These are phyloP conservation scores for Lolium multiflorum DNA, from an alignment of 176 grass and related monocot species.

Conservation along the genomic window DNA sequence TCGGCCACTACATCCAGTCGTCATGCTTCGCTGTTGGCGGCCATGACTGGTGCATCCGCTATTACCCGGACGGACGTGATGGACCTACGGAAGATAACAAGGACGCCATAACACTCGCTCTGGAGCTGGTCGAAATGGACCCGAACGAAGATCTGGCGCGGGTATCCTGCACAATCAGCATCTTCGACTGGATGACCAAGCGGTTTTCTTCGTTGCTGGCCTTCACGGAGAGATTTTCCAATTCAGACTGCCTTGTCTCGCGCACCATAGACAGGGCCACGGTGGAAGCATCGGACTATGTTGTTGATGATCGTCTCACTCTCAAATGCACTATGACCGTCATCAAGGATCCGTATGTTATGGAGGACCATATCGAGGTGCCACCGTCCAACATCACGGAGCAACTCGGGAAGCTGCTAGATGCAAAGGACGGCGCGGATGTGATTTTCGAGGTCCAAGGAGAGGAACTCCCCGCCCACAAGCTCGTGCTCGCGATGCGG, in stretches of 20 bases:
- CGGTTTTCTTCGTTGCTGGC: not conserved
- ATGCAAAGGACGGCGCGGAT: not conserved
- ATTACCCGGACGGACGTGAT: not conserved
- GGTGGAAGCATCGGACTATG: not conserved
- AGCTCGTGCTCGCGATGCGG: not conserved
- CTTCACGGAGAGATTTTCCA: not conserved
- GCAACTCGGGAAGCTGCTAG: not conserved
- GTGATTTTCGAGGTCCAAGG: not conserved
- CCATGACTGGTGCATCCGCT: not conserved
- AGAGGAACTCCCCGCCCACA: not conserved
- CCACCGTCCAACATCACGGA: not conserved
- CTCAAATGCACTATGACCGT: not conserved
- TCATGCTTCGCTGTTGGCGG: not conserved
- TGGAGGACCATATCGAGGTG: not conserved
- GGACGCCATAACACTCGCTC: not conserved
- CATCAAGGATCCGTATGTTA: not conserved
- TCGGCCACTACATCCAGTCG: too few relatives aligned
- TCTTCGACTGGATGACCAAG: not conserved
- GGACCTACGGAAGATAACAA: not conserved
- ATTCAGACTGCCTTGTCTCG: not conserved
- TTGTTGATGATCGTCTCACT: not conserved
- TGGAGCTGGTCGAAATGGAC: not conserved
- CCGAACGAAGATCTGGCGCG: not conserved
- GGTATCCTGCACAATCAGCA: constrained; percentile 1
- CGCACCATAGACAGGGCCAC: not conserved